Conservation (phyloP, 1,284 basidiomycete genomes). For the Ustilago loliicola region DNA sequence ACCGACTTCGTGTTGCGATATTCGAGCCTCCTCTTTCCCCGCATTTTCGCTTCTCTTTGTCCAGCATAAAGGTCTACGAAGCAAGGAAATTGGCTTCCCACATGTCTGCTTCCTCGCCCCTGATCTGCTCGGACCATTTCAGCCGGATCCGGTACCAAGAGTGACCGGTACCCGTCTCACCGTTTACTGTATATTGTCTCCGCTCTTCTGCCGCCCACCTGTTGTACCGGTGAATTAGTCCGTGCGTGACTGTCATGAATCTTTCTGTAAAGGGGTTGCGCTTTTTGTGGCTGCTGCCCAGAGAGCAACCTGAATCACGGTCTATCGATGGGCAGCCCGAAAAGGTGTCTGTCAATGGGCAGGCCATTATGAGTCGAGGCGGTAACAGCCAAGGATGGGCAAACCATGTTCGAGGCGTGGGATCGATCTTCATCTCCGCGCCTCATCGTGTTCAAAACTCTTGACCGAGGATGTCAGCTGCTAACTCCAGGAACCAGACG, state of each 20-base stretch:
- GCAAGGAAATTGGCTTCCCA: not conserved
- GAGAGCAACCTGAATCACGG: too few relatives aligned
- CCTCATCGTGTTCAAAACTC: not conserved
- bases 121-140: not conserved
- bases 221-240: not conserved
- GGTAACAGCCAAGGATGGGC: not conserved
- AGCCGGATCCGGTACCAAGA: not conserved
- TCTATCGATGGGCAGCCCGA: too few relatives aligned
- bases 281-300: too few relatives aligned
- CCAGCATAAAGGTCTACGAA: not conserved
- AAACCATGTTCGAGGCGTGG: not conserved
- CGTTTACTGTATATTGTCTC: not conserved
- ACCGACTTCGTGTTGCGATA: not conserved
- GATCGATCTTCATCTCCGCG: constrained; percentile 3
- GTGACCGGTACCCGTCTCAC: not conserved
- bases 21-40: constrained; percentile 4
- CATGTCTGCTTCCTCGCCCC: not conserved
- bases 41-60: not conserved
- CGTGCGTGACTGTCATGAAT: not conserved
- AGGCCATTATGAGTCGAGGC: not conserved
- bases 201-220: not conserved
- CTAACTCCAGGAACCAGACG: not conserved
- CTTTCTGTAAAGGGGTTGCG: too few relatives aligned
- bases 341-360: too few relatives aligned
- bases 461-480: not conserved